Evolutionary conservation across 306 rosid genomes (phyloP), one percentile per base, ranked within the genome.

Genomic region (Purshia tridentata): DNA sequence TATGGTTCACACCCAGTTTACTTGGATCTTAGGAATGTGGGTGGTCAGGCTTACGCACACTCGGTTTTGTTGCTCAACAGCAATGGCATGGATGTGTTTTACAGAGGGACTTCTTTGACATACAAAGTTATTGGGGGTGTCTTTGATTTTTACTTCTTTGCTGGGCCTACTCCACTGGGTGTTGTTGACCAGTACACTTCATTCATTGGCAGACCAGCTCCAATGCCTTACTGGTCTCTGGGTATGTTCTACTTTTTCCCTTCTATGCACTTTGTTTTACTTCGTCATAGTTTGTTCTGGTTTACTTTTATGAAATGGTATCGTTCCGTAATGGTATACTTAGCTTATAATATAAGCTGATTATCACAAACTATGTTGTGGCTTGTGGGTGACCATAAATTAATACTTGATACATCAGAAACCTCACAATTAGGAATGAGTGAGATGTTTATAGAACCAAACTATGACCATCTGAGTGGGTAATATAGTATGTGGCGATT

Each of bases 221-320:
- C 99, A 41, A 94, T 94, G 99, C 99, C 99, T 64, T 94, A 94
- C 84, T 94, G 99, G 99, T 84, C 98, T 72, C 82, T 94, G 1
- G 99, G 99, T 94, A 88, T 54, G 85, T 55, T 65, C 61, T 8
- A 7, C 9, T 70, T 55, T 8, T 74, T 16, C 0, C 39, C 39
- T 69, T 12, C n/a, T 20, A 47, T 48, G 15, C 10, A 3, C 61
- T 11, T 15, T 4, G 13, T 5, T 9, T 19, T 8, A 39, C n/a
- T 62, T 23, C 3, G 51, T 37, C 63, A 9, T 14, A 20, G 20
- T 7, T 50, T 20, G 41, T 63, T 51, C 40, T 63, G 15, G 29
- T n/a, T 4, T 16, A 2, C 35, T 29, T 29, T 29, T 29, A 29
- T 2, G 35, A 29, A 29, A 11, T 49, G 22, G 16, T 52, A 29